Conservation (phyloP, 257 asterid species). For the Asclepias syriaca region DNA sequence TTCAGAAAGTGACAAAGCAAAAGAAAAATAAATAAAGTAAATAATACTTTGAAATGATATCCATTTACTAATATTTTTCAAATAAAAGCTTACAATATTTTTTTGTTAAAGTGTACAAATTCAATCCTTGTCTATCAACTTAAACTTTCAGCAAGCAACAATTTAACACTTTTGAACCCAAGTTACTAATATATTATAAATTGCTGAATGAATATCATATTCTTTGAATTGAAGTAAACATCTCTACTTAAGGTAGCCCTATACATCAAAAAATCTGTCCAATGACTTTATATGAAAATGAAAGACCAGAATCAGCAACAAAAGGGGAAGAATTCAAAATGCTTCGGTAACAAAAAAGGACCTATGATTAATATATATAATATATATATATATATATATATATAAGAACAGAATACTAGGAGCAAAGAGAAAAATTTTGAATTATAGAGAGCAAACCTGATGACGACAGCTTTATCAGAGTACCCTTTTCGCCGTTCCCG, state of each 20-base stretch:
- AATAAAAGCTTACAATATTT: background rate
- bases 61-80: background rate
- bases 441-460: constrained; percentile 50
- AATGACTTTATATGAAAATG: background rate
- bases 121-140: too few relatives aligned
- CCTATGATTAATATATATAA: background rate
- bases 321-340: background rate
- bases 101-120: background rate
- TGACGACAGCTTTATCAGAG: constrained; percentile 88
- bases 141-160: too few relatives aligned
- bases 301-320: background rate
- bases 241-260: background rate
- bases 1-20: background rate
- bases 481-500: constrained; percentile 86
- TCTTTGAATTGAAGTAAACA: background rate
- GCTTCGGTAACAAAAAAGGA: background rate
- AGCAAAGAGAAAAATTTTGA: background rate
- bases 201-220: background rate
- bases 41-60: background rate
- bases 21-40: background rate
- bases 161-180: too few relatives aligned
- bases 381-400: background rate
- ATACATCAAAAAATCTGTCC: background rate
- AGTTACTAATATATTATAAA: background rate
- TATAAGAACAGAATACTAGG: background rate